Conservation (phyloP, 108 stramenopile genomes). For the Nitzschia sp. region DNA sequence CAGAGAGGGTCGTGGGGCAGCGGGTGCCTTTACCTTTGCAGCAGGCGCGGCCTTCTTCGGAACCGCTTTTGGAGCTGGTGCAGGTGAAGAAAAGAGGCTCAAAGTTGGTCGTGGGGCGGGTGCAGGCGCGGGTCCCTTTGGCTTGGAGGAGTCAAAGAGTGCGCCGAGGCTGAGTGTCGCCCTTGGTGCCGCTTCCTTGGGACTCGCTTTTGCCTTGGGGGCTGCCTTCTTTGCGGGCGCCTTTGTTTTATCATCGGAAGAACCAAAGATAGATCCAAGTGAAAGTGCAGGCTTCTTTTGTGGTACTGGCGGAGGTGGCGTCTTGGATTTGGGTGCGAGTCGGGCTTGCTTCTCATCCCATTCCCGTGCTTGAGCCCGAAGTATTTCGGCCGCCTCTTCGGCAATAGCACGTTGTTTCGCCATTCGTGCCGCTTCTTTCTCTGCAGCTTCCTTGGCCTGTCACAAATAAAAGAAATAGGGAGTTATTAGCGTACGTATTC, state of each 20-base stretch:
- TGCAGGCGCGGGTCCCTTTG: neutral
- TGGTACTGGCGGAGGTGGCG: neutral
- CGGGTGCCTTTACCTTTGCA: conserved; percentile 7
- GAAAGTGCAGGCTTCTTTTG: conserved; percentile 15
- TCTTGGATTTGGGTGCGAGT: conserved; percentile 13
- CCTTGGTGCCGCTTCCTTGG: conserved; percentile 12
- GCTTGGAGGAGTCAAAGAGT: neutral
- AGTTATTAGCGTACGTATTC: neutral
- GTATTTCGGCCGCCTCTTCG: conserved; percentile 64
- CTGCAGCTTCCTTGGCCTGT: conserved; percentile 55
- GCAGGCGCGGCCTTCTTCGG: conserved; percentile 25
- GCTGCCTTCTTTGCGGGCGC: too few relatives aligned
- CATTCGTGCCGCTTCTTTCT: conserved; percentile 55
- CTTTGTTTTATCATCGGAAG: neutral
- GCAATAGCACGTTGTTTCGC: conserved; percentile 61
- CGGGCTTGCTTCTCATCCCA: conserved; percentile 58
- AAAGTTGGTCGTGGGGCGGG: conserved; percentile 9
- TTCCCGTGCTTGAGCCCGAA: conserved; percentile 58
- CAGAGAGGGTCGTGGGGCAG: conserved; percentile 18
- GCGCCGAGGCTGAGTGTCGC: conserved; percentile 14
- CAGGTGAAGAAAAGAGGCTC: conserved; percentile 15
- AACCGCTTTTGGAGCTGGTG: conserved; percentile 12
- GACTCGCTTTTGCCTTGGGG: neutral
- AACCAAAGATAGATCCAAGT: conserved; percentile 9
- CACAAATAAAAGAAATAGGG: neutral